Base-by-base conservation (phyloP, 1,284 basidiomycete species). In the Sanghuangporus weigelae region DNA sequence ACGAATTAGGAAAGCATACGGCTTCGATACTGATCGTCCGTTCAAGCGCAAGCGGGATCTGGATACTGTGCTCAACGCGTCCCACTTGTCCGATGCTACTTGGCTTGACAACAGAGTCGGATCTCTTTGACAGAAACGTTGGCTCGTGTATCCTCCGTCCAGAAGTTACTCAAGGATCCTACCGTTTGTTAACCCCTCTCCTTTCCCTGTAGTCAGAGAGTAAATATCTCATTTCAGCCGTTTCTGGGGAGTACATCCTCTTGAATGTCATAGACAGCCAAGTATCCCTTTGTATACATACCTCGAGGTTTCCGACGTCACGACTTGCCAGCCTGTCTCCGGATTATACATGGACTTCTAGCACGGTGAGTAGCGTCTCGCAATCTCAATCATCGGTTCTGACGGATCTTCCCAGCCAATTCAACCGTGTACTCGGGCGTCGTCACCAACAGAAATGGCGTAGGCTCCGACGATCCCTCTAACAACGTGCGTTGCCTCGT, bases 301-400 rank as follows among this genome's bases (percentile, higher is more conserved):
- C 65, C 75, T 81, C 42, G 79, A 79, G 48, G 71, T 81, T 53
- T 79, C 83, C 67, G 81, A 84, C 66, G 76, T 81, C 48, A 73
- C 77, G 60, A 82, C 80, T 1, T 83, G 81, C 70, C 71, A 80
- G 65, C 68, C 68, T 21, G 63, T 70, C 38, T 40, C 49, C 21
- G 59, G 35, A 1, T 8, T 40, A 10, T 60, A 60, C 40, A 39
- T 60, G 21, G 59, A 53, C 23, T 60, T 53, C 14, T 54, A 49
- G 59, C 59, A 53, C 19, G 59, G 49, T 60, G 21, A 38, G 59
- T 10, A 31, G 12, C n/a, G 38, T 16, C 2, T 49, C 31, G 10
- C n/a, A 3, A 19, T 39, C 10, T 51, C 8, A 14, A 39, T 3
- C 12, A 46, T 39, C 51, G 36, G 7, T 8, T 35, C 19, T 60